Base-by-base conservation (phyloP, 495 filamentous ascomycete genomes). In the Penicillium waksmanii region DNA sequence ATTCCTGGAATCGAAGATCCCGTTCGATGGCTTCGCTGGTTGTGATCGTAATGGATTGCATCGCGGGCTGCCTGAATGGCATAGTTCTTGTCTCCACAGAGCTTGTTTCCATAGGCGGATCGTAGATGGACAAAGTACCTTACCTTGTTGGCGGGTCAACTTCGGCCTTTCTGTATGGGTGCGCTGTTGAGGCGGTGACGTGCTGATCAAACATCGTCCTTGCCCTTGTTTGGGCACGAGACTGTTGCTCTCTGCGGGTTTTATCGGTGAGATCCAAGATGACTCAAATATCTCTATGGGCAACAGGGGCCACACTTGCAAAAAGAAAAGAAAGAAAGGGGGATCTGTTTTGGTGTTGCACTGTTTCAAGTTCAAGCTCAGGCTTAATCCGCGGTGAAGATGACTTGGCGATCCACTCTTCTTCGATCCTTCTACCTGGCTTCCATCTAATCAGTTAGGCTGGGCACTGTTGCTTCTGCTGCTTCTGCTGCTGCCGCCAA, bases 331-430 rank as follows among this genome's bases (percentile, higher is more conserved):
- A 40, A 40, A n/a, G n/a, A 9, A n/a, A n/a, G 6, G 9, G 36
- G 12, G n/a, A 15, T 12, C 11, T 12, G 36, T 2, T n/a, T 12
- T 13, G 36, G 36, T 9, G 36, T 38, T 12, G 36, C 36, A n/a
- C 10, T 5, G 42, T 46, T 46, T 46, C 49, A 51, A n/a, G 33
- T 51, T 35, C 27, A 31, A 31, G 27, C 5, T 23, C n/a, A 35
- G 36, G 31, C 33, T 27, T 15, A 40, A 36, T 44, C 8, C 51
- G 21, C 18, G 51, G 33, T 53, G 51, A 40, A 10, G 9, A 35
- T 53, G 33, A 53, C 51, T 25, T 48, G 46, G 12, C 46, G 46
- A 27, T 48, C 21, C 46, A 25, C 46, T 48, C 19, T 48, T 48
- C 46, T 27, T 27, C 46, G 23, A 48, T 23, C 2, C 9, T 48